A percentile compares a stretch with the other conserved stretches of the same genome.
Conservation (phyloP, 202 grass and related monocot species). For the Dendrocalamus latiflorus region DNA sequence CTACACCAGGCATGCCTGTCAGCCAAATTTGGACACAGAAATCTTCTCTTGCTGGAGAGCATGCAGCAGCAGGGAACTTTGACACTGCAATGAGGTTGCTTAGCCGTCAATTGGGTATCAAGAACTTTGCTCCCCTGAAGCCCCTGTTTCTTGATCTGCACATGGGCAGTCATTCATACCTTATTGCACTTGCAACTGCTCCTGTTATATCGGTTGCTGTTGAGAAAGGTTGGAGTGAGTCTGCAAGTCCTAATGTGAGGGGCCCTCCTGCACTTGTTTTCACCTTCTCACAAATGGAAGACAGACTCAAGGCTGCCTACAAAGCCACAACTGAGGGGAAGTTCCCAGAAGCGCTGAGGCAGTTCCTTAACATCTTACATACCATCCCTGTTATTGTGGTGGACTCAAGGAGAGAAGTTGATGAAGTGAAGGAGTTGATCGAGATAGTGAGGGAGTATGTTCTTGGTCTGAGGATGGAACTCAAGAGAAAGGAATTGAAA, state of each 20-base stretch:
- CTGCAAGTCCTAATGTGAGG: slow-evolving; percentile 84
- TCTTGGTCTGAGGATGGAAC: slow-evolving; percentile 82
- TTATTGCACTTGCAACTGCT: slow-evolving; percentile 53
- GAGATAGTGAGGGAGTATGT: slow-evolving; percentile 91
- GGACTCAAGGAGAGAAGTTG: slow-evolving; percentile 85
- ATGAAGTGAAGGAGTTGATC: slow-evolving; percentile 96
- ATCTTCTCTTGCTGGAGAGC: slow-evolving; percentile 94
- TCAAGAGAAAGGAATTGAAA: slow-evolving; percentile 80
- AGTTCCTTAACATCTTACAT: slow-evolving; percentile 82
- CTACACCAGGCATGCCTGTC: slow-evolving; percentile 85
- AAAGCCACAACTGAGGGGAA: slow-evolving; percentile 81
- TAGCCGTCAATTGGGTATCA: slow-evolving; percentile 88
- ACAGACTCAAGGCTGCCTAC: slow-evolving; percentile 89
- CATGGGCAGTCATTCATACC: slow-evolving; percentile 74
- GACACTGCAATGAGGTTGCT: slow-evolving; percentile 92
- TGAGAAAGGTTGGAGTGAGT: slow-evolving; percentile 95
- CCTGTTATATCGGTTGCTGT: slow-evolving; percentile 73
- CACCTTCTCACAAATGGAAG: slow-evolving; percentile 88
- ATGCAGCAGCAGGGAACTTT: slow-evolving; percentile 84
- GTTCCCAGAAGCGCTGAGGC: slow-evolving; percentile 81
- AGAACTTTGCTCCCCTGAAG: slow-evolving; percentile 84
- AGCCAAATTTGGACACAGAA: slow-evolving; percentile 95
- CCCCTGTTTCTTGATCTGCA: slow-evolving; percentile 73
- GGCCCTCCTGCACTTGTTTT: slow-evolving; percentile 80
- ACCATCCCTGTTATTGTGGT: slow-evolving; percentile 82